Evolutionary conservation across 495 filamentous ascomycete species (phyloP).

Genomic region (Geopyxis carbonaria): DNA sequence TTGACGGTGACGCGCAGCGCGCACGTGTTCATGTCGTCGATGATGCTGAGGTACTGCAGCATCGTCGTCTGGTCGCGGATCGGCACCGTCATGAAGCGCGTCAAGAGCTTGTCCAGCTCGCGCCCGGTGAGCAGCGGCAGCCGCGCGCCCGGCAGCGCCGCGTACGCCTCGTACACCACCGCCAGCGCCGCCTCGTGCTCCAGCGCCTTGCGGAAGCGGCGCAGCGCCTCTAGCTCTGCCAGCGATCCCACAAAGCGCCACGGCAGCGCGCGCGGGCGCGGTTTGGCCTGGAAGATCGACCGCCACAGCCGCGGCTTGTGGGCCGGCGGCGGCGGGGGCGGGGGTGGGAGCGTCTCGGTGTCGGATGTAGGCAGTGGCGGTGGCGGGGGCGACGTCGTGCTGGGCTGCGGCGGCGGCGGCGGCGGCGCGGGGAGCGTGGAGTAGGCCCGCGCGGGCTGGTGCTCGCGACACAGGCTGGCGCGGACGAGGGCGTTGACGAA

Average conservation of each 20-base stretch:
- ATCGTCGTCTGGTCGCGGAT: slow-evolving; percentile 40
- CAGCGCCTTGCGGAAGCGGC: not conserved
- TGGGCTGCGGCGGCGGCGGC: no score
- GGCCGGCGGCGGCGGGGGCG: not conserved
- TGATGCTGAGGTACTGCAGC: slow-evolving; percentile 63
- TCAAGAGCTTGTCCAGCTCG: slow-evolving; percentile 47
- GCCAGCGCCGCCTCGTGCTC: slow-evolving; percentile 30
- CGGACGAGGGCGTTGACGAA: slow-evolving; percentile 50
- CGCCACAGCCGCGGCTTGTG: not conserved
- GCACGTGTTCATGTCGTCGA: slow-evolving; percentile 62
- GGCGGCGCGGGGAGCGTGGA: no score
- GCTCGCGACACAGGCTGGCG: slow-evolving; percentile 44
- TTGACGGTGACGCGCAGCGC: slow-evolving; percentile 42
- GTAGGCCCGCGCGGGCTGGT: no score
- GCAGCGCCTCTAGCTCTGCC: no score
- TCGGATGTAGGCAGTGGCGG: no score
- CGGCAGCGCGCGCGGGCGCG: not conserved
- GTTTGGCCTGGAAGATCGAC: not conserved
- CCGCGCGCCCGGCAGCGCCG: slow-evolving; percentile 44
- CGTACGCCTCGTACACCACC: slow-evolving; percentile 43
- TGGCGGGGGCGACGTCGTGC: no score
- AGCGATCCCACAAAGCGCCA: no score
- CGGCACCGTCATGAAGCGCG: slow-evolving; percentile 46
- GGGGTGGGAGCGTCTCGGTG: not conserved
- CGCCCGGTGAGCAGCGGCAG: slow-evolving; percentile 42